These are phyloP conservation scores for Macrocybe gigantea DNA, from an alignment of 768 basidiomycete species.

Conservation along the genomic window DNA sequence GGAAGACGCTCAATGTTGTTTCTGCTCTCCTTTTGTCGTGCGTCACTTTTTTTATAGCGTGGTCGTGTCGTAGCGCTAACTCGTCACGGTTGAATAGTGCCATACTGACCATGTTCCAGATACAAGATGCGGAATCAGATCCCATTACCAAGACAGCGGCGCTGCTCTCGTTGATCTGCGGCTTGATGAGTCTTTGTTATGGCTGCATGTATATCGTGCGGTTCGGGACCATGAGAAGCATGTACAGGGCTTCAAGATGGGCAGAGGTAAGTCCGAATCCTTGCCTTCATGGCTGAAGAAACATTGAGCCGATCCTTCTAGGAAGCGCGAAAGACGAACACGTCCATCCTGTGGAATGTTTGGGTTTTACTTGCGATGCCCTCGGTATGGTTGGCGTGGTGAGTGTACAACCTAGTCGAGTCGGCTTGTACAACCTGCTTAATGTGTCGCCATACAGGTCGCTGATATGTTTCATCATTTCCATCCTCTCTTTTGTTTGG, in stretches of 20 bases:
- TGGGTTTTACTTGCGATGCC: slow-evolving; percentile 64
- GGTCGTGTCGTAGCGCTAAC: neutral
- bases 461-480: slow-evolving; percentile 56
- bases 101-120: slow-evolving; percentile 16
- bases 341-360: slow-evolving; percentile 43
- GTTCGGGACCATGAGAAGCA: slow-evolving; percentile 56
- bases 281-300: neutral
- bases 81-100: slow-evolving; percentile 5
- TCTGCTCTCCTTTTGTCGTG: slow-evolving; percentile 15
- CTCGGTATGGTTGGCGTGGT: slow-evolving; percentile 69
- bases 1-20: slow-evolving; percentile 14
- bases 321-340: slow-evolving; percentile 45
- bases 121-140: slow-evolving; percentile 33
- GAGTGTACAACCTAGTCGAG: neutral
- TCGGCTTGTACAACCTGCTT: neutral
- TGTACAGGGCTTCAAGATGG: slow-evolving; percentile 56
- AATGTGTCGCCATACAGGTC: slow-evolving; percentile 33
- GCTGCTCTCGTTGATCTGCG: slow-evolving; percentile 47
- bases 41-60: neutral
- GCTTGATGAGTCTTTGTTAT: slow-evolving; percentile 52
- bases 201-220: slow-evolving; percentile 57
- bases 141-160: slow-evolving; percentile 48
- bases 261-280: slow-evolving; percentile 36
- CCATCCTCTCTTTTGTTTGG: slow-evolving; percentile 70
- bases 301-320: slow-evolving; percentile 14